Evolutionary conservation across 139 green algal genomes (phyloP).

Genomic region (Asterochloris erici): DNA sequence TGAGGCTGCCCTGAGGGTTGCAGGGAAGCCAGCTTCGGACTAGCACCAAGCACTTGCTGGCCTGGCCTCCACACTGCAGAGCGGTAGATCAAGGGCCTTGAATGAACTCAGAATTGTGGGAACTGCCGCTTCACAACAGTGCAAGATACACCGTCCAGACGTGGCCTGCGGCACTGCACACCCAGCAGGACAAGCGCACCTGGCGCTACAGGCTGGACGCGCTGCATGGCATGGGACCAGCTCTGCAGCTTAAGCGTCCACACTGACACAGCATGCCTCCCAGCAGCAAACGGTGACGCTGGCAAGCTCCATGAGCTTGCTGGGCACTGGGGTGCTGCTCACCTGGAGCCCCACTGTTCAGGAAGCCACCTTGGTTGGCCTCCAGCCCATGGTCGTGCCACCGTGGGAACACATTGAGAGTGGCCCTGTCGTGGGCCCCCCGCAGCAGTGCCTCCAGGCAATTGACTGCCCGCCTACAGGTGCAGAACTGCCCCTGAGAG

Average conservation of each 20-base stretch:
- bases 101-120: neutral
- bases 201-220: neutral
- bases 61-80: constrained; percentile 12
- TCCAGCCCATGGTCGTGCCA: constrained; percentile 7
- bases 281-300: neutral
- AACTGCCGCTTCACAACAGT: neutral
- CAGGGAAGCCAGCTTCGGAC: constrained; percentile 5
- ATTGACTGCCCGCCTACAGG: neutral
- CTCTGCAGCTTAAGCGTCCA: neutral
- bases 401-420: constrained; percentile 2
- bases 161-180: neutral
- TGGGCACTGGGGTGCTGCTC: neutral
- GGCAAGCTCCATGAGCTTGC: neutral
- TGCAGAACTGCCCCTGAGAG: too few species aligned
- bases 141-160: neutral
- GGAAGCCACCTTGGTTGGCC: constrained; percentile 2
- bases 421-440: neutral
- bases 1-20: neutral
- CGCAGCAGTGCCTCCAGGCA: constrained; percentile 6
- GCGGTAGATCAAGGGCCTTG: neutral
- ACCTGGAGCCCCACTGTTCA: constrained; percentile 3
- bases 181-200: neutral
- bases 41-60: neutral
- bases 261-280: neutral
- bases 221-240: neutral